phyloP scores from a whole-genome alignment of 2,329 filamentous ascomycete species.

The Trichoderma pleuroti region DNA sequence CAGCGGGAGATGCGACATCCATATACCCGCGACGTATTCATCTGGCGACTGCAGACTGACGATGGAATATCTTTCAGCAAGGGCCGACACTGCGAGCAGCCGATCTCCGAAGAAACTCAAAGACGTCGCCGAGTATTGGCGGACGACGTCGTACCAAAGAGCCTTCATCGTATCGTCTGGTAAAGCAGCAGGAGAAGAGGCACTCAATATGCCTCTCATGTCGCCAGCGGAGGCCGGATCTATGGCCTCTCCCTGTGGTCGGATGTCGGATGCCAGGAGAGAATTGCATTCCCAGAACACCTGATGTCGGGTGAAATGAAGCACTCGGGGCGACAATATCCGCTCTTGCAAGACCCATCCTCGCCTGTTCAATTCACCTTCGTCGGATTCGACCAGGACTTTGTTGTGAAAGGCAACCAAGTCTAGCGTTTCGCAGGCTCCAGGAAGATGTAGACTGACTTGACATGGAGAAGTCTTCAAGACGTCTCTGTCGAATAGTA shows the following conservation, averaged over 20 bases:
- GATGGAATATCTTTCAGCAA: not conserved
- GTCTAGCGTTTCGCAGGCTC: not conserved
- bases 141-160: not conserved
- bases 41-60: not conserved
- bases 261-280: not conserved
- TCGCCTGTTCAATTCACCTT: conserved; percentile 13
- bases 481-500: conserved; percentile 14
- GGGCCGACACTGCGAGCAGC: not conserved
- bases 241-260: not conserved
- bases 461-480: conserved; percentile 17
- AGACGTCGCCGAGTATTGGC: not conserved
- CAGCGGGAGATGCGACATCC: not conserved
- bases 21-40: not conserved
- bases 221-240: not conserved
- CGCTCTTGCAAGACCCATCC: conserved; percentile 15
- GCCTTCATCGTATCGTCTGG: not conserved
- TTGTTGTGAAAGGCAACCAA: not conserved
- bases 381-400: not conserved
- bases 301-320: not conserved
- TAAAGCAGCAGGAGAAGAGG: not conserved
- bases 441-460: not conserved
- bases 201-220: not conserved
- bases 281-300: not conserved
- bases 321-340: not conserved
- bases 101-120: not conserved